Evolutionary conservation across 495 filamentous ascomycete genomes (phyloP).

Genomic region (Xylaria sp.): DNA sequence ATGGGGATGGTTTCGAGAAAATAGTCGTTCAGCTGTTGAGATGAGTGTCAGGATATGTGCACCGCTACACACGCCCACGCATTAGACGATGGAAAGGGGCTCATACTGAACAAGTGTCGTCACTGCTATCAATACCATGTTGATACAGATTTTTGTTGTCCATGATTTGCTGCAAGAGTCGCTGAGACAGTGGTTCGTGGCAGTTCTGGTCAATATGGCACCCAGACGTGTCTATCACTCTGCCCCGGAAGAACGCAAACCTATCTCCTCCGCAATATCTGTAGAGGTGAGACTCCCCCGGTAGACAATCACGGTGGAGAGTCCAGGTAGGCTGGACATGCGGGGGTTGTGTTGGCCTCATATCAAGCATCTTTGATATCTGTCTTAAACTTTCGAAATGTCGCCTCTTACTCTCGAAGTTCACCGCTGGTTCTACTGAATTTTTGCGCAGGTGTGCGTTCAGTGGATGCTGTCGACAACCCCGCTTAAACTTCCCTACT

Average conservation of each 20-base stretch:
- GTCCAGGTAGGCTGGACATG: slow-evolving; percentile 29
- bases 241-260: slow-evolving; percentile 21
- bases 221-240: slow-evolving; percentile 23
- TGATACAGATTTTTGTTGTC: slow-evolving; percentile 35
- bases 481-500: slow-evolving; percentile 30
- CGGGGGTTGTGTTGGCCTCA: slow-evolving; percentile 35
- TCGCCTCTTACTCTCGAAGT: slow-evolving; percentile 23
- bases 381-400: slow-evolving; percentile 33
- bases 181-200: slow-evolving; percentile 33
- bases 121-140: slow-evolving; percentile 35
- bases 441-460: slow-evolving; percentile 33
- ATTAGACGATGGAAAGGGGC: slow-evolving; percentile 19
- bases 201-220: slow-evolving; percentile 7
- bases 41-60: slow-evolving; percentile 32
- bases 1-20: slow-evolving; percentile 26
- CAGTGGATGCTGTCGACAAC: slow-evolving; percentile 34
- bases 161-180: slow-evolving; percentile 31
- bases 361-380: slow-evolving; percentile 38
- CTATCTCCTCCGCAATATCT: slow-evolving; percentile 26
- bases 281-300: slow-evolving; percentile 33
- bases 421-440: slow-evolving; percentile 41
- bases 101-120: slow-evolving; percentile 38
- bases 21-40: slow-evolving; percentile 33
- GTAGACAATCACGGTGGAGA: slow-evolving; percentile 30
- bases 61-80: background rate